phyloP scores from a whole-genome alignment of 192 early-diverging fungal genomes.

The Chytriomyces sp. region DNA sequence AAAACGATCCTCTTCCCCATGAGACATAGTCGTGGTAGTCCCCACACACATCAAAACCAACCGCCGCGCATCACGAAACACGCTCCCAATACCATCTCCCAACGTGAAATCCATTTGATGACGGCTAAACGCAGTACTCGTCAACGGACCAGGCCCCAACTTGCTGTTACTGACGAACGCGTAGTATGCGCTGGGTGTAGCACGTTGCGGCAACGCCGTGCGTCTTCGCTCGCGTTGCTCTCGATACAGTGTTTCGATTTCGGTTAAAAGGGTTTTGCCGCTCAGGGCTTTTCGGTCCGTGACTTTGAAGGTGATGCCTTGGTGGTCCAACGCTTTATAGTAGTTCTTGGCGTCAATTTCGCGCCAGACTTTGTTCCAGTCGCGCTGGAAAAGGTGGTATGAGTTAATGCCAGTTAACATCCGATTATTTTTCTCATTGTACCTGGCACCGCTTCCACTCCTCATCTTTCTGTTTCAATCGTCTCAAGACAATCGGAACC shows the following conservation, averaged over 20 bases:
- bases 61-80: slow-evolving; percentile 81
- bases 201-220: not conserved
- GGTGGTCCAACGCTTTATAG: slow-evolving; percentile 93
- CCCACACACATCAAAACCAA: slow-evolving; percentile 78
- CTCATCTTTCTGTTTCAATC: slow-evolving; percentile 98
- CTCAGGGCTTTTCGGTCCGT: slow-evolving; percentile 82
- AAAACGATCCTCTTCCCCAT: slow-evolving; percentile 75
- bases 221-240: slow-evolving; percentile 75
- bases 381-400: slow-evolving; percentile 61
- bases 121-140: slow-evolving; percentile 30
- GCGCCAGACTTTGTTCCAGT: slow-evolving; percentile 97
- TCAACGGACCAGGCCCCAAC: not conserved
- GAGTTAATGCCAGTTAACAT: not conserved
- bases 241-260: slow-evolving; percentile 83
- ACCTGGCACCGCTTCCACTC: slow-evolving; percentile 92
- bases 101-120: slow-evolving; percentile 87
- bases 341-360: slow-evolving; percentile 93
- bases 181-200: slow-evolving; percentile 4
- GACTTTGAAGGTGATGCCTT: slow-evolving; percentile 88
- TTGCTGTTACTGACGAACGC: slow-evolving; percentile 35
- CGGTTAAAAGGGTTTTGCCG: slow-evolving; percentile 76
- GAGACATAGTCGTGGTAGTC: slow-evolving; percentile 56
- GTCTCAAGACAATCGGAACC: slow-evolving; percentile 90
- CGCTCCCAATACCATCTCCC: slow-evolving; percentile 58
- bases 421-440: not conserved